A percentile compares a stretch with the other conserved stretches of the same genome.
Evolutionary conservation across 1,284 basidiomycete species (phyloP).

Genomic region (Baeospora myosura): DNA sequence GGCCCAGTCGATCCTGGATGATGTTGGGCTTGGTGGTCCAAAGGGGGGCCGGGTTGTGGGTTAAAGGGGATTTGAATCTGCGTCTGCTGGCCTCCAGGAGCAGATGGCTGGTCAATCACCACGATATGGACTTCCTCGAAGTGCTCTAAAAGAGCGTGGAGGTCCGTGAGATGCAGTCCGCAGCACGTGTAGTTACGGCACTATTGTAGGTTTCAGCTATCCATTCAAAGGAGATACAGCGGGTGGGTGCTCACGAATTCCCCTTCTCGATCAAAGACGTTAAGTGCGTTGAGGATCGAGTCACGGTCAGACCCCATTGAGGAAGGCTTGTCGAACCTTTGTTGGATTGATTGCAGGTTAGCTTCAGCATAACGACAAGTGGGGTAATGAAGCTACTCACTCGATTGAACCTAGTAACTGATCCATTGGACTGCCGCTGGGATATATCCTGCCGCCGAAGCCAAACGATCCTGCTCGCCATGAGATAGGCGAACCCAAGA

Average conservation of each 20-base stretch:
- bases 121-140: slow-evolving; percentile 81
- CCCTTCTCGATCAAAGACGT: slow-evolving; percentile 60
- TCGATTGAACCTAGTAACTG: slow-evolving; percentile 55
- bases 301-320: slow-evolving; percentile 51
- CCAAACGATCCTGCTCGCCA: slow-evolving; percentile 56
- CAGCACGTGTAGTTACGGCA: slow-evolving; percentile 84
- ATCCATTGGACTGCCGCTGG: slow-evolving; percentile 52
- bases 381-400: slow-evolving; percentile 32
- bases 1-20: too few species aligned
- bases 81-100: slow-evolving; percentile 34
- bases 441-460: slow-evolving; percentile 52
- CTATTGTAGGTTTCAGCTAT: slow-evolving; percentile 23
- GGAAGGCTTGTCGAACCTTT: slow-evolving; percentile 42
- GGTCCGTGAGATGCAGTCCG: slow-evolving; percentile 68
- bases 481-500: slow-evolving; percentile 64
- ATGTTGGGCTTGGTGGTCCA: slow-evolving; percentile 6
- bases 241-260: slow-evolving; percentile 46
- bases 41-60: slow-evolving; percentile 26
- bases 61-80: slow-evolving; percentile 39
- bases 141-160: slow-evolving; percentile 81
- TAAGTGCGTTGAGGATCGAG: slow-evolving; percentile 58
- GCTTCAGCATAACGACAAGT: not conserved
- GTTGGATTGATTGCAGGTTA: not conserved
- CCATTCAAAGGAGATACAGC: slow-evolving; percentile 4
- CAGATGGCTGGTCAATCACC: slow-evolving; percentile 46